Conservation (phyloP, 495 filamentous ascomycete species). For the Penicillium lividum region DNA sequence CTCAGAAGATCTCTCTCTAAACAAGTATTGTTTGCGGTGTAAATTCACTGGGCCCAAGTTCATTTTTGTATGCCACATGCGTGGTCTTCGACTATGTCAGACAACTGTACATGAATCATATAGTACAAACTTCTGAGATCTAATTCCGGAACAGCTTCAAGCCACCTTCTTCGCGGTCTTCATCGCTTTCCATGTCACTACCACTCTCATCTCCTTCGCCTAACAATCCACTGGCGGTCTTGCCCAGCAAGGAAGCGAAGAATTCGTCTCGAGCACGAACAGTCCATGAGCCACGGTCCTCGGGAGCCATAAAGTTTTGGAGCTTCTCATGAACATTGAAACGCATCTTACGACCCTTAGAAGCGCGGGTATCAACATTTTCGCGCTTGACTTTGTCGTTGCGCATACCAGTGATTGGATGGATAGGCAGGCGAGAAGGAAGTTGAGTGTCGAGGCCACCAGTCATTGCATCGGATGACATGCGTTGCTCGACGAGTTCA, state of each 20-base stretch:
- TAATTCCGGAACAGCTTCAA: conserved; percentile 72
- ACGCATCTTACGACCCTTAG: conserved; percentile 90
- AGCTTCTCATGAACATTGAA: conserved; percentile 95
- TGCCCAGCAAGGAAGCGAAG: conserved; percentile 83
- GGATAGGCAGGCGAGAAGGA: conserved; percentile 37
- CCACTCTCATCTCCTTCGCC: conserved; percentile 65
- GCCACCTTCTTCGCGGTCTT: conserved; percentile 62
- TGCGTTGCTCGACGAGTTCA: conserved; percentile 85
- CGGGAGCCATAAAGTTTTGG: conserved; percentile 96
- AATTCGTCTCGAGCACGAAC: conserved; percentile 77
- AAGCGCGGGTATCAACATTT: conserved; percentile 85
- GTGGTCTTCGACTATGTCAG: background rate
- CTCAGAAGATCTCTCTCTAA: too few species aligned
- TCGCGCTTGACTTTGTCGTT: conserved; percentile 77
- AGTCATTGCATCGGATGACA: conserved; percentile 50
- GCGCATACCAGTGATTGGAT: conserved; percentile 62
- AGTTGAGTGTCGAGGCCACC: conserved; percentile 44
- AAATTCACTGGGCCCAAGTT: background rate
- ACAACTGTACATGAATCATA: background rate
- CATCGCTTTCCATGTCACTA: conserved; percentile 53
- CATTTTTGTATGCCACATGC: background rate
- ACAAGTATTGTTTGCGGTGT: background rate
- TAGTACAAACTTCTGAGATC: conserved; percentile 9
- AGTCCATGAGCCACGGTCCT: conserved; percentile 77
- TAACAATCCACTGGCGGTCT: conserved; percentile 64